Percentiles rank a stretch among this genome's conserved stretches.
Conservation (phyloP, 192 early-diverging fungal genomes). For the Mycoemilia scoparia region DNA sequence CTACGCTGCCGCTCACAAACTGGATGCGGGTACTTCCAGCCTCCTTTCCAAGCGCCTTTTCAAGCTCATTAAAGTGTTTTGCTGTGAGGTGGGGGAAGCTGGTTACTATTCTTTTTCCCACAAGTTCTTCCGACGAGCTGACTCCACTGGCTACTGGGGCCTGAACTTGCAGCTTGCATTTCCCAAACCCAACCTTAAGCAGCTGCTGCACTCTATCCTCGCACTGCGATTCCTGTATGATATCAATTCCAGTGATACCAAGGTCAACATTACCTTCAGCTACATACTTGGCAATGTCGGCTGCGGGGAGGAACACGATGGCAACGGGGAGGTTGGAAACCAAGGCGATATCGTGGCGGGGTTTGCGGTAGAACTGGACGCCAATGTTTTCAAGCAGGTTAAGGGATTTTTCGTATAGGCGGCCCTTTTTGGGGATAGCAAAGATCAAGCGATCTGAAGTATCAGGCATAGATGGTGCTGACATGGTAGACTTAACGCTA, state of each 20-base stretch:
- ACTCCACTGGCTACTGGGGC: constrained; percentile 46
- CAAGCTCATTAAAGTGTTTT: constrained; percentile 57
- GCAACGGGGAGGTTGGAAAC: constrained; percentile 86
- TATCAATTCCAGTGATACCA: constrained; percentile 94
- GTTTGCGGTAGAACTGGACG: constrained; percentile 85
- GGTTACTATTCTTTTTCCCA: constrained; percentile 88
- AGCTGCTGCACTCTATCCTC: constrained; percentile 51
- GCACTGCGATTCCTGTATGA: constrained; percentile 67
- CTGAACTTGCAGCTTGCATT: constrained; percentile 82
- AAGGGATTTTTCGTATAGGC: constrained; percentile 78
- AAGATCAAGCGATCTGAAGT: constrained; percentile 60
- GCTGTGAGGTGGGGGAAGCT: constrained; percentile 59
- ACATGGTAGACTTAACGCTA: too few species aligned
- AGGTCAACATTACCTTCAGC: constrained; percentile 89
- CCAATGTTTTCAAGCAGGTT: constrained; percentile 74
- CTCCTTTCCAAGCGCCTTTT: constrained; percentile 31
- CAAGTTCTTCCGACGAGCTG: constrained; percentile 39
- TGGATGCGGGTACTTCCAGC: constrained; percentile 49
- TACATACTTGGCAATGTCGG: constrained; percentile 92
- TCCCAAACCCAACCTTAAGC: constrained; percentile 74
- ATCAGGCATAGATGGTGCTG: constrained; percentile 22
- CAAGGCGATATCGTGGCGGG: constrained; percentile 92
- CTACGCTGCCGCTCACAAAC: constrained; percentile 85
- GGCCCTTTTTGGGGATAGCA: constrained; percentile 97
- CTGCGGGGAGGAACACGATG: constrained; percentile 84